Conservation (phyloP, 2,329 filamentous ascomycete genomes). For the Nemania diffusa region DNA sequence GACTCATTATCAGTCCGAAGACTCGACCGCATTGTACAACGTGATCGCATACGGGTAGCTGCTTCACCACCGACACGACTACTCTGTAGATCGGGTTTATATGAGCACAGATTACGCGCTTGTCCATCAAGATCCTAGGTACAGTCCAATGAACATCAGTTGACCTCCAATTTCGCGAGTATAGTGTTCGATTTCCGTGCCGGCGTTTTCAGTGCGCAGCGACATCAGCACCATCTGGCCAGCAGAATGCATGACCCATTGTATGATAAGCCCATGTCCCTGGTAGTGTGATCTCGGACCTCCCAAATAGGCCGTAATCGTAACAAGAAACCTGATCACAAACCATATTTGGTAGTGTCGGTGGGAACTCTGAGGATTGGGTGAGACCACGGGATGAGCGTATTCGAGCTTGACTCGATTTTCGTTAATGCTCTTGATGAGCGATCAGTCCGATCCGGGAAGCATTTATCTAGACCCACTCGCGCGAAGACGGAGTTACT, state of each 20-base stretch:
- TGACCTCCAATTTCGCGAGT: background rate
- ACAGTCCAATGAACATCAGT: background rate
- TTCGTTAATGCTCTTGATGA: background rate
- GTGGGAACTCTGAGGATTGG: background rate
- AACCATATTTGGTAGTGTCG: background rate
- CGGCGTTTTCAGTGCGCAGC: background rate
- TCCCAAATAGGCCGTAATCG: background rate
- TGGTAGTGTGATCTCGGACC: background rate
- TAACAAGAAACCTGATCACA: background rate
- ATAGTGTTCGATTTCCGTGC: background rate
- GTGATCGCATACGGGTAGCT: slow-evolving; percentile 17
- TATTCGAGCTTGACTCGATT: background rate
- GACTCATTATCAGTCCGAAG: slow-evolving; percentile 5
- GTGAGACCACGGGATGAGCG: background rate
- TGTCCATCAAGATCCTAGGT: background rate
- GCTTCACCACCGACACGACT: slow-evolving; percentile 8
- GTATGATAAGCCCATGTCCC: background rate
- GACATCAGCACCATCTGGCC: background rate
- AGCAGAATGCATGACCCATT: background rate
- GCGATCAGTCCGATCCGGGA: background rate
- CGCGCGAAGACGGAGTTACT: background rate
- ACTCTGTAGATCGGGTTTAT: slow-evolving; percentile 12
- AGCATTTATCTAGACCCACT: no score
- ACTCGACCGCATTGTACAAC: slow-evolving; percentile 2
- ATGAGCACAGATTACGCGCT: slow-evolving; percentile 18